phyloP scores from a whole-genome alignment of 192 early-diverging fungal genomes.

The Coemansia javaensis region DNA sequence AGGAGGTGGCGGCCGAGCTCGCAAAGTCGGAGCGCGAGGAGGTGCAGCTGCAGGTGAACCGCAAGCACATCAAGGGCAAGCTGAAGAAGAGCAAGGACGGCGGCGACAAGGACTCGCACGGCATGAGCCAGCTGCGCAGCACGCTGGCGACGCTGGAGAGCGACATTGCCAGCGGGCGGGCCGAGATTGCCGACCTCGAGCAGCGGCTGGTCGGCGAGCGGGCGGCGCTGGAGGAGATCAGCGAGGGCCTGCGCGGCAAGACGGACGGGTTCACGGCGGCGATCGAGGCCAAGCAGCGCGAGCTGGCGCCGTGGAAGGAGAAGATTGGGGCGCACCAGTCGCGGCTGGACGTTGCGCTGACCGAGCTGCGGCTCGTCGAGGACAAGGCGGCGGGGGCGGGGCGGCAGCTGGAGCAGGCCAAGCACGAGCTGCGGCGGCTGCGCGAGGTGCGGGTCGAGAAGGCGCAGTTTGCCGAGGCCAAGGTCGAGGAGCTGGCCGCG shows the following conservation, averaged over 20 bases:
- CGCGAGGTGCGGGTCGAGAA: conserved; percentile 42
- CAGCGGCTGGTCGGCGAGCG: conserved; percentile 63
- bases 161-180: conserved; percentile 55
- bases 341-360: conserved; percentile 68
- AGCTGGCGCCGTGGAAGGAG: conserved; percentile 83
- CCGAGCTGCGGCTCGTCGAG: conserved; percentile 75
- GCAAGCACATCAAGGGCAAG: conserved; percentile 74
- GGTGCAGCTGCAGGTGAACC: conserved; percentile 80
- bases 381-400: conserved; percentile 54
- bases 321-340: conserved; percentile 71
- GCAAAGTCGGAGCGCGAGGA: conserved; percentile 71
- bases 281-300: conserved; percentile 80
- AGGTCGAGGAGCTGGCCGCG: conserved; percentile 37
- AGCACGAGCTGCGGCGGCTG: conserved; percentile 50
- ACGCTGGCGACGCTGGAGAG: conserved; percentile 67
- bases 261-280: conserved; percentile 74
- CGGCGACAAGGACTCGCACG: conserved; percentile 61
- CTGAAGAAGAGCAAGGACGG: conserved; percentile 70
- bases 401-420: conserved; percentile 58
- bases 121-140: conserved; percentile 55
- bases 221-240: conserved; percentile 68
- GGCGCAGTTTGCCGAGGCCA: conserved; percentile 34
- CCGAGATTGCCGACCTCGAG: conserved; percentile 62
- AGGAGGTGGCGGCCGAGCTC: conserved; percentile 56
- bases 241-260: conserved; percentile 77